Conservation (phyloP, 805 yeast species). For the Teunomyces panamensis region DNA sequence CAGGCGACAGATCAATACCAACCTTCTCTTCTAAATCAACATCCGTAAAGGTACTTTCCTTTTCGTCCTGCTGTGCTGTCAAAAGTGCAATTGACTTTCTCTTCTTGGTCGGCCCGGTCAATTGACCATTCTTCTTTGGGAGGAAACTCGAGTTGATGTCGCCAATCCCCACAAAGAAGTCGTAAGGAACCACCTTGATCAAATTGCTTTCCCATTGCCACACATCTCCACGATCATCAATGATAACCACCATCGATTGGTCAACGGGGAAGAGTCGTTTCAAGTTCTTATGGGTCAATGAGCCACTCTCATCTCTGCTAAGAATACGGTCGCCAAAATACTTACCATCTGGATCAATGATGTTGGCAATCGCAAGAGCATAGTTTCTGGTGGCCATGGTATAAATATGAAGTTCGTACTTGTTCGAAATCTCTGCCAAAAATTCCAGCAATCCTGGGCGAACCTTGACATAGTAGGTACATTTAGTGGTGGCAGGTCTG, state of each 20-base stretch:
- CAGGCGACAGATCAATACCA: constrained; percentile 33
- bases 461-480: constrained; percentile 90
- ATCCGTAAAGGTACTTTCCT: constrained; percentile 8
- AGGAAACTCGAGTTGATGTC: constrained; percentile 91
- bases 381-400: constrained; percentile 98
- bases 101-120: constrained; percentile 61
- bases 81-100: constrained; percentile 55
- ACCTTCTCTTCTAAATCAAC: neutral
- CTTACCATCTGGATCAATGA: constrained; percentile 85
- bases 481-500: constrained; percentile 52
- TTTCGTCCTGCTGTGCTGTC: constrained; percentile 39
- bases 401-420: constrained; percentile 89
- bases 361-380: constrained; percentile 83
- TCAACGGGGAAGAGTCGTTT: constrained; percentile 91
- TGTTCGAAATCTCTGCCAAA: constrained; percentile 56
- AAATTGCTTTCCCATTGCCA: constrained; percentile 97
- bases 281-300: constrained; percentile 82
- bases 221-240: constrained; percentile 97
- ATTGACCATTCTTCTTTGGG: constrained; percentile 68
- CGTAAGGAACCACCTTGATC: constrained; percentile 91
- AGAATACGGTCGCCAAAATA: constrained; percentile 89
- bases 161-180: constrained; percentile 94
- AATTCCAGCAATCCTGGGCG: constrained; percentile 85
- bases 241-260: constrained; percentile 92
- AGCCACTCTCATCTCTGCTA: constrained; percentile 93